Base-by-base conservation (phyloP, 208 protist genomes). In the Acanthamoeba lenticulata region DNA sequence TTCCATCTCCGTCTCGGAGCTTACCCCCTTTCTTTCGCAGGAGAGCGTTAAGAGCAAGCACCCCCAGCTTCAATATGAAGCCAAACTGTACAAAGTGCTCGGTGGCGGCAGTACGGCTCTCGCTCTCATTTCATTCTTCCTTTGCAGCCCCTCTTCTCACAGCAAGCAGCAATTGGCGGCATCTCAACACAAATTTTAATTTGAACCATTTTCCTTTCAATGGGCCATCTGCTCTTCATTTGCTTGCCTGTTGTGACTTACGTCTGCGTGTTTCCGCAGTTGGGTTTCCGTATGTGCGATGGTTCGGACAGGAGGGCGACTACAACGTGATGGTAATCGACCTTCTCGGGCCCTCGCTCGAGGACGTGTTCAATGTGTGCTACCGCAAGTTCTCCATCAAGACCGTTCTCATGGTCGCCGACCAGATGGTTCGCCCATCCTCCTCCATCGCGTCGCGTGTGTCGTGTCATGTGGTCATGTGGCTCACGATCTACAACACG, bases 301-400 rank as follows among this genome's bases (percentile, higher is more conserved):
- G 98, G 95, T 99, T 97, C 95, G 99, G 99, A 1, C 69, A 97
- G 6, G 98, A 99, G 49, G 99, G 98, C 1, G 98, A 99, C 55
- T 99, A 99, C 95, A 99, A 99, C 90, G 98, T 99, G 19, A 98
- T 99, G 96, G 99, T 99, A 34, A 99, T 99, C 96, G 99, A 99
- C 72, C 96, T 99, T 15, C 97, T 99, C 0, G 99, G 99, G 0
- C 99, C 99, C 17, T 98, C 96, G 74, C 96, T 99, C 17, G 99
- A 99, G 93, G 99, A 99, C 94, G 95, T 99, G 9, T 99, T 99
- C 94, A 98, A 98, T 47, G 97, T 98, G 74, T 98, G 97, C 96
- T 91, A 94, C 57, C 92, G 97, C 40, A 96, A 94, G 47, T 99
- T 99, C 94, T 98, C 97, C 36, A 95, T 99, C 32, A 99, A 99